These are phyloP conservation scores for Phytophthora ramorum DNA, from an alignment of 352 stramenopile genomes.

Conservation along the genomic window DNA sequence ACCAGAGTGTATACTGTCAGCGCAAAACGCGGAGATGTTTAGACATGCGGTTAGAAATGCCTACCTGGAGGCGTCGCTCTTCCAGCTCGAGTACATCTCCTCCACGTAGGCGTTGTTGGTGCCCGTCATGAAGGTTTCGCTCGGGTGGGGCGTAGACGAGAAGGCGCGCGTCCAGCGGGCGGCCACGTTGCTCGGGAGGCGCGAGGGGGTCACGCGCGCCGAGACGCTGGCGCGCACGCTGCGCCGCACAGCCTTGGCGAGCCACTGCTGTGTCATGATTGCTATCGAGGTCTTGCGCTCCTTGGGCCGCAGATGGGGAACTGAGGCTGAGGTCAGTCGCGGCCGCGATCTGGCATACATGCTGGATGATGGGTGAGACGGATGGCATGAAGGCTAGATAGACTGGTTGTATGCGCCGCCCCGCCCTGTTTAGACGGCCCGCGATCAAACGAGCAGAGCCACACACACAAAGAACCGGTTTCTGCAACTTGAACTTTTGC, in stretches of 20 bases:
- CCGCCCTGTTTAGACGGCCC: constrained; percentile 18
- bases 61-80: constrained; percentile 85
- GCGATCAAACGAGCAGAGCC: constrained; percentile 31
- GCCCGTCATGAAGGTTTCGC: constrained; percentile 94
- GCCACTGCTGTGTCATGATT: constrained; percentile 73
- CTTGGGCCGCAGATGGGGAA: constrained; percentile 33
- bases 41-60: constrained; percentile 5
- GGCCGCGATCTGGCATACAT: constrained; percentile 21
- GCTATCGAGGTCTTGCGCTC: constrained; percentile 18
- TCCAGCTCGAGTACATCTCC: constrained; percentile 97
- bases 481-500: constrained; percentile 37
- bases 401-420: not conserved
- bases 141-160: constrained; percentile 75
- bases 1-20: not conserved
- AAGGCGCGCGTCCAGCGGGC: constrained; percentile 54
- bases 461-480: constrained; percentile 24
- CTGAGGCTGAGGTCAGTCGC: constrained; percentile 34
- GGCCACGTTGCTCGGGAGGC: constrained; percentile 16
- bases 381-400: constrained; percentile 11
- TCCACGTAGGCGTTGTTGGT: constrained; percentile 97
- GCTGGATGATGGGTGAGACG: constrained; percentile 8
- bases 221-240: constrained; percentile 47
- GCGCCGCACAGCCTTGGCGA: constrained; percentile 63
- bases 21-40: not conserved
- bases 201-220: constrained; percentile 18